Percentiles rank a stretch among this genome's conserved stretches.
These are phyloP conservation scores for Solanum infundibuliforme DNA, from an alignment of 257 asterid species.

Conservation along the genomic window DNA sequence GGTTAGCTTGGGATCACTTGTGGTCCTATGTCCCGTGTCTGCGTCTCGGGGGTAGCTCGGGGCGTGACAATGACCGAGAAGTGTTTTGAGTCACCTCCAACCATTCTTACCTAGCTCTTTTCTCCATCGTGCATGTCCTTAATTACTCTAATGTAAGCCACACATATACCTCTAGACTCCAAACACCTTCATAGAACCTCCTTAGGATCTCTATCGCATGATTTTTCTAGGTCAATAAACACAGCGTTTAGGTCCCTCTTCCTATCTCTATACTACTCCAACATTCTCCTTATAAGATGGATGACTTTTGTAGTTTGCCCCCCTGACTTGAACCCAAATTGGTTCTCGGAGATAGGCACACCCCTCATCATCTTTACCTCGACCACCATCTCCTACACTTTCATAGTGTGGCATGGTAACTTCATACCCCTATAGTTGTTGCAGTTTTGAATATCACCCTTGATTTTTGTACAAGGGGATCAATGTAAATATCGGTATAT, in stretches of 20 bases:
- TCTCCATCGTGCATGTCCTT: background rate
- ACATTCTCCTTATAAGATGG: background rate
- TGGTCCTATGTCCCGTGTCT: no score
- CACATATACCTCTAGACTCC: background rate
- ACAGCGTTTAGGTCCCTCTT: background rate
- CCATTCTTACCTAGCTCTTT: no score
- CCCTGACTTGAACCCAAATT: background rate
- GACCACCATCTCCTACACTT: background rate
- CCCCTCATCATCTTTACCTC: background rate
- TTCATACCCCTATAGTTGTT: background rate
- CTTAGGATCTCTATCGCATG: background rate
- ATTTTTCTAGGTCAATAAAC: background rate
- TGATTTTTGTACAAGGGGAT: background rate
- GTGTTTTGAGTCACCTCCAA: no score
- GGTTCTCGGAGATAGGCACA: background rate
- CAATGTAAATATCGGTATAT: background rate
- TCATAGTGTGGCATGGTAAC: background rate
- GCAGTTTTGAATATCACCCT: background rate
- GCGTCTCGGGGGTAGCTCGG: no score
- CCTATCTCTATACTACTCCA: background rate
- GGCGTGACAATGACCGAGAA: no score
- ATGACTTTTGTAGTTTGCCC: background rate
- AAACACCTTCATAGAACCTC: background rate
- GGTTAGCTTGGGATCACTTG: no score
- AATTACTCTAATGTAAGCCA: background rate